Evolutionary conservation across 1,139 yeast genomes (phyloP).

Genomic region (Yamadazyma taylorii): DNA sequence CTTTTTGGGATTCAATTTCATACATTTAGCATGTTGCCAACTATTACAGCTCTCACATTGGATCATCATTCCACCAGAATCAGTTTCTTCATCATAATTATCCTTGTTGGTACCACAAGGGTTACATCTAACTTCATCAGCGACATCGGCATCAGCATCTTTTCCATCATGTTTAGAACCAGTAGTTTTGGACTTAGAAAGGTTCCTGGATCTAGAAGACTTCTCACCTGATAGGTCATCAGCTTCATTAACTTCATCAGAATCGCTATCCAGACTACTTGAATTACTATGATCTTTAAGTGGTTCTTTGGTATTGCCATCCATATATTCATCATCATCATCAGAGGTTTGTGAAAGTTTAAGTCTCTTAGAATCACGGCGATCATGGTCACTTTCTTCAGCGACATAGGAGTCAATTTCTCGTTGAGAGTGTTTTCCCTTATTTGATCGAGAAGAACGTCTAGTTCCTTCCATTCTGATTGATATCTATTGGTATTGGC

Average conservation of each 20-base stretch:
- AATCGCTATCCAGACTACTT: too few relatives aligned
- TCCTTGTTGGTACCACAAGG: slow-evolving; percentile 68
- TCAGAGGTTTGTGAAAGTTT: slow-evolving; percentile 1
- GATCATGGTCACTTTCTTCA: slow-evolving; percentile 10
- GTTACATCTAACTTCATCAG: slow-evolving; percentile 52
- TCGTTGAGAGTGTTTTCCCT: slow-evolving; percentile 40
- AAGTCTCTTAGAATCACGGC: not conserved
- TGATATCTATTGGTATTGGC: not conserved
- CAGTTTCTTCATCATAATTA: slow-evolving; percentile 60
- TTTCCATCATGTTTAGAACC: not conserved
- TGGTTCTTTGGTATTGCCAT: slow-evolving; percentile 1
- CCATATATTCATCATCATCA: slow-evolving; percentile 10
- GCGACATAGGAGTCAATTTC: slow-evolving; percentile 21
- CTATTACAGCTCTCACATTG: slow-evolving; percentile 77
- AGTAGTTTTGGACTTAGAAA: too few relatives aligned
- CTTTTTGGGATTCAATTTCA: slow-evolving; percentile 44
- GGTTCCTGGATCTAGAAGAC: too few relatives aligned
- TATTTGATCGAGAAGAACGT: slow-evolving; percentile 40
- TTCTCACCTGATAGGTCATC: not conserved
- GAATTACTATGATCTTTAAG: too few relatives aligned
- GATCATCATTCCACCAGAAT: slow-evolving; percentile 64
- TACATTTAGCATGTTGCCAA: slow-evolving; percentile 85
- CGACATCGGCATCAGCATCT: not conserved
- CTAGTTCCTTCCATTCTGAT: slow-evolving; percentile 15
- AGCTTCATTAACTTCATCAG: too few relatives aligned